Base-by-base conservation (phyloP, 331 rosid species). In the Malus hybrid region DNA sequence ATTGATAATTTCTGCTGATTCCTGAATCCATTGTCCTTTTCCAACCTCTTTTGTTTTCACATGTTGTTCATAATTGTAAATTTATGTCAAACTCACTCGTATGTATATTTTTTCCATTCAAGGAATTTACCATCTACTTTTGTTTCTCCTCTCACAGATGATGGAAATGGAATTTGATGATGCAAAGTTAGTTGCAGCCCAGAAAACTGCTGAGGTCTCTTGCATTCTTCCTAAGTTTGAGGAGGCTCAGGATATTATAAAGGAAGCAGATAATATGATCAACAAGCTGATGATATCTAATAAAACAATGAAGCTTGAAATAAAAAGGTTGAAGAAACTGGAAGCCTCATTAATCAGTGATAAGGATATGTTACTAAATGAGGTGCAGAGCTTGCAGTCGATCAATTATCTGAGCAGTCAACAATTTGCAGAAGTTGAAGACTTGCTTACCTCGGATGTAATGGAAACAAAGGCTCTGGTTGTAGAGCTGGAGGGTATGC, bases 171-270 rank as follows among this genome's bases (percentile, higher is more conserved):
- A 94, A 90, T 89, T 88, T 65, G 92, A 84, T 48, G 93, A 88
- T 78, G 96, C 91, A 65, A 95, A 79, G 84, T 78, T 85, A 14
- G 75, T 82, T 82, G 88, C 92, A 52, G 83, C 81, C 68, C 93
- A 95, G 80, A 92, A 89, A 82, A 82, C 90, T 60, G 89, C 88
- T 61, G 93, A 92, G 81, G 89, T 83, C 18, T 81, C 82, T 57
- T 89, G 97, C 83, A 82, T 95, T 84, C 87, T 89, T 76, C 87
- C 86, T 60, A 95, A 95, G 84, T 90, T 92, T 83, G 91, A 87
- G 82, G 97, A 90, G 78, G 96, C 97, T 67, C 97, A 90, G 82
- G 88, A 87, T 69, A 87, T 86, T n/a, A 86, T 85, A 73, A 81
- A 79, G 72, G 96, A 92, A 88, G 93, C 97, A 67, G 96, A 94